Percentiles rank a stretch among this genome's conserved stretches.
These are phyloP conservation scores for Daldinia decipiens DNA, from an alignment of 495 filamentous ascomycete genomes.

Conservation along the genomic window DNA sequence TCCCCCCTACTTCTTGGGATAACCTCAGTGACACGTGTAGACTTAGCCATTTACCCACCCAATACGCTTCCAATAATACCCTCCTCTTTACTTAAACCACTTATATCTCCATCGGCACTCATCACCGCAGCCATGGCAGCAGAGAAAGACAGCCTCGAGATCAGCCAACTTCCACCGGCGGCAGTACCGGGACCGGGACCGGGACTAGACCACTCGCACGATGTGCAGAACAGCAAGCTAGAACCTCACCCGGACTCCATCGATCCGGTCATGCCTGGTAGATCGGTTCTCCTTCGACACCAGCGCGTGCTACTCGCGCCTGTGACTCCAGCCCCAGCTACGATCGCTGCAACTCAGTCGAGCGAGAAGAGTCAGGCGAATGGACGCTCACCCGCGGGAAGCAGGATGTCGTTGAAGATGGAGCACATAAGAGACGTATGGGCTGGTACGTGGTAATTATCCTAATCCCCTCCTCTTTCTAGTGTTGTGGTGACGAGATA, in stretches of 20 bases:
- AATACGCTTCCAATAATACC: background rate
- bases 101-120: background rate
- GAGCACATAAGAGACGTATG: constrained; percentile 4
- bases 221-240: constrained; percentile 8
- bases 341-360: background rate
- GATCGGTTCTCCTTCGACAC: constrained; percentile 29
- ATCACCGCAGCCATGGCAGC: background rate
- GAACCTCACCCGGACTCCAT: constrained; percentile 29
- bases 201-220: background rate
- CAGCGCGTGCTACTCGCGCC: constrained; percentile 25
- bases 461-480: background rate
- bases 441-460: constrained; percentile 9
- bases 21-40: background rate
- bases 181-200: background rate
- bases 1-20: background rate
- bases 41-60: background rate
- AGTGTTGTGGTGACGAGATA: background rate
- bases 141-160: background rate
- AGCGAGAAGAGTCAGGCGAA: background rate
- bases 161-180: background rate
- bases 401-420: background rate
- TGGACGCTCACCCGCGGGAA: background rate
- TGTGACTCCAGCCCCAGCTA: background rate
- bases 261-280: constrained; percentile 8
- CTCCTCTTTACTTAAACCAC: background rate